Conservation (phyloP, 371 early-diverging fungal species). For the Choanephora cucurbitarum region DNA sequence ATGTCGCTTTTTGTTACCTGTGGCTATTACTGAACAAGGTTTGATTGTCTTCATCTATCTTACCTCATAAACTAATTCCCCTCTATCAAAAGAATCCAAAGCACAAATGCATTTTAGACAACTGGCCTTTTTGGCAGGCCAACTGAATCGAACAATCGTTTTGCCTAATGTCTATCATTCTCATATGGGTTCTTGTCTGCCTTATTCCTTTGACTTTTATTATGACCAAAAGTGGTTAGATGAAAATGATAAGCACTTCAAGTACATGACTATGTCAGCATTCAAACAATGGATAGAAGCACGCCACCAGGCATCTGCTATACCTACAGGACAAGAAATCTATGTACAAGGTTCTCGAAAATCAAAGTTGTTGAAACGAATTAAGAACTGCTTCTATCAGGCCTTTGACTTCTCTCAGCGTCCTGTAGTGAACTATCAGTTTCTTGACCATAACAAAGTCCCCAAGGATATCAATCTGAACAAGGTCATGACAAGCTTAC, state of each 20-base stretch:
- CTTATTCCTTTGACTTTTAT: constrained; percentile 31
- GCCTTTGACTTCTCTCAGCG: constrained; percentile 23
- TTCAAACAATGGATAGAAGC: constrained; percentile 34
- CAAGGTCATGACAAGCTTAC: constrained; percentile 23
- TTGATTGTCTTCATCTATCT: too few relatives aligned
- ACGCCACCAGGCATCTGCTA: constrained; percentile 7
- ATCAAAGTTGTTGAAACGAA: constrained; percentile 15
- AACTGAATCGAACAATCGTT: constrained; percentile 32
- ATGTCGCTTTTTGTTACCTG: constrained; percentile 36
- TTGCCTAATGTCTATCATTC: constrained; percentile 38
- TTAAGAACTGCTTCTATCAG: constrained; percentile 25
- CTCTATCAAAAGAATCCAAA: constrained; percentile 54
- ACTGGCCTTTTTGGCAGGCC: constrained; percentile 33
- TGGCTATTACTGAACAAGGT: constrained; percentile 48
- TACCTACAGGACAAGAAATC: constrained; percentile 42
- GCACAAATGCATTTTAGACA: constrained; percentile 43
- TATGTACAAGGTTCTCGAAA: constrained; percentile 23
- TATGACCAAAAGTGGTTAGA: constrained; percentile 31
- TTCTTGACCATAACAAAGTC: constrained; percentile 20
- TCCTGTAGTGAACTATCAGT: constrained; percentile 31
- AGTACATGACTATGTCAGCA: constrained; percentile 33
- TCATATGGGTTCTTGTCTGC: constrained; percentile 32
- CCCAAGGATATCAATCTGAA: constrained; percentile 33
- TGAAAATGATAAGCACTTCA: constrained; percentile 20
- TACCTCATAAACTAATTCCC: too few relatives aligned